Evolutionary conservation across 2,329 filamentous ascomycete species (phyloP).

Genomic region (Trichocomaceae sp.): DNA sequence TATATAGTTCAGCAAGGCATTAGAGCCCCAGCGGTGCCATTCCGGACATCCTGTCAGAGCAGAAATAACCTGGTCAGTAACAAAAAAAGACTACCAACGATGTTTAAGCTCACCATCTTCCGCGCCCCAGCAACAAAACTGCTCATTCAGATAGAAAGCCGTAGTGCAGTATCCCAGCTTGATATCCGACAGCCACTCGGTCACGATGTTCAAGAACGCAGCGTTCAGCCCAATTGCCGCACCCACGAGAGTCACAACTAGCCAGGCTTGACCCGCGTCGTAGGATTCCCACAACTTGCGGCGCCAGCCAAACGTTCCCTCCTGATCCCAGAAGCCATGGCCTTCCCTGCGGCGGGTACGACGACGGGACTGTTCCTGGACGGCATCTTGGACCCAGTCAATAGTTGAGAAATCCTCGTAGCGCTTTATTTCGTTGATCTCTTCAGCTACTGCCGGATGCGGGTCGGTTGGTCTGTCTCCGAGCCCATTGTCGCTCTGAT

Average conservation of each 20-base stretch:
- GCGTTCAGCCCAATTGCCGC: conserved; percentile 90
- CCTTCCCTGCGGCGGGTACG: conserved; percentile 67
- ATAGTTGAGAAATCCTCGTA: conserved; percentile 97
- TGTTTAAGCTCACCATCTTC: conserved; percentile 58
- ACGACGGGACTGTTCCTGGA: conserved; percentile 77
- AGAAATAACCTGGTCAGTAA: conserved; percentile 10
- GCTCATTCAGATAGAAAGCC: conserved; percentile 94
- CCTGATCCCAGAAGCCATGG: conserved; percentile 63
- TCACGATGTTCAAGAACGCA: conserved; percentile 87
- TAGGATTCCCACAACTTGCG: conserved; percentile 78
- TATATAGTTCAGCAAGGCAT: conserved; percentile 73
- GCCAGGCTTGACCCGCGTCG: conserved; percentile 95
- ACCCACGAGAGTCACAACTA: conserved; percentile 88
- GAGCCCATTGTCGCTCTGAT: conserved; percentile 46
- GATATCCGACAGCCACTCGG: conserved; percentile 93
- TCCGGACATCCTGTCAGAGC: conserved; percentile 61
- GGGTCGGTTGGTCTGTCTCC: conserved; percentile 41
- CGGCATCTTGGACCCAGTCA: conserved; percentile 98
- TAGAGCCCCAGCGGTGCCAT: conserved; percentile 83
- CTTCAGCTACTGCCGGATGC: conserved; percentile 74
- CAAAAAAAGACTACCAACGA: neutral
- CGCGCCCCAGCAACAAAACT: conserved; percentile 96
- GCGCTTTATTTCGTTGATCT: conserved; percentile 95
- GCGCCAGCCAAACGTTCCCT: conserved; percentile 68
- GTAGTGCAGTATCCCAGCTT: conserved; percentile 95